Percentiles rank a stretch among this genome's conserved stretches.
Evolutionary conservation across 106 monocot genomes (phyloP).

Genomic region (Apostasia ramifera): DNA sequence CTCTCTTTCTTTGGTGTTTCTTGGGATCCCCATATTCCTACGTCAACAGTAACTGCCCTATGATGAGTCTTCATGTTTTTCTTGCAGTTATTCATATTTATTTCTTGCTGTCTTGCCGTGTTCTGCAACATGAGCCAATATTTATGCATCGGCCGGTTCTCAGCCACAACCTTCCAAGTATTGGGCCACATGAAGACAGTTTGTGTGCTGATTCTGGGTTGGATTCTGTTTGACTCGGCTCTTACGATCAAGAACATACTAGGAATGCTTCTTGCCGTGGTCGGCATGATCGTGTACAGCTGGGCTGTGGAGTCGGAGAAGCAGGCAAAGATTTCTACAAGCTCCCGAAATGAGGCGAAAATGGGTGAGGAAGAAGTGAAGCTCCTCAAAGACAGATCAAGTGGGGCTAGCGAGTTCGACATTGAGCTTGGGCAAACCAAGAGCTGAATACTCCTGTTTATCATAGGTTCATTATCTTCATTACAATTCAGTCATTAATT

Average conservation of each 20-base stretch:
- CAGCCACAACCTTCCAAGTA: constrained; percentile 52
- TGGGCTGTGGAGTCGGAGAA: constrained; percentile 53
- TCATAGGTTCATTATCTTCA: not conserved
- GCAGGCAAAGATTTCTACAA: constrained; percentile 7
- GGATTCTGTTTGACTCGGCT: constrained; percentile 43
- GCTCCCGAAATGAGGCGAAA: constrained; percentile 9
- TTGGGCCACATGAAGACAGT: constrained; percentile 60
- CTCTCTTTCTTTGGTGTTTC: no score
- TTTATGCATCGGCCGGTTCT: constrained; percentile 53
- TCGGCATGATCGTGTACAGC: constrained; percentile 53
- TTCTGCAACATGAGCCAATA: constrained; percentile 55
- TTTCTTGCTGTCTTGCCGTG: constrained; percentile 48
- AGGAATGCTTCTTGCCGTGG: constrained; percentile 35
- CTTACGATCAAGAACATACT: constrained; percentile 48
- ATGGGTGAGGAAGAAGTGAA: constrained; percentile 22
- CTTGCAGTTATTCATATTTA: constrained; percentile 46
- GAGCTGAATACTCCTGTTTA: constrained; percentile 11
- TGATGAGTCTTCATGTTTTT: no score
- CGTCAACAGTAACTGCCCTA: no score
- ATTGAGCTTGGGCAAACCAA: constrained; percentile 32
- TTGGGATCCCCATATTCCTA: no score
- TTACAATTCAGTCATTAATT: not conserved
- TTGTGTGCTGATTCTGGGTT: constrained; percentile 37
- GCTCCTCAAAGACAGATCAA: constrained; percentile 31
- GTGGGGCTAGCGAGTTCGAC: constrained; percentile 11